These are phyloP conservation scores for Yamadazyma conglobata DNA, from an alignment of 1,139 yeast genomes.

Conservation along the genomic window DNA sequence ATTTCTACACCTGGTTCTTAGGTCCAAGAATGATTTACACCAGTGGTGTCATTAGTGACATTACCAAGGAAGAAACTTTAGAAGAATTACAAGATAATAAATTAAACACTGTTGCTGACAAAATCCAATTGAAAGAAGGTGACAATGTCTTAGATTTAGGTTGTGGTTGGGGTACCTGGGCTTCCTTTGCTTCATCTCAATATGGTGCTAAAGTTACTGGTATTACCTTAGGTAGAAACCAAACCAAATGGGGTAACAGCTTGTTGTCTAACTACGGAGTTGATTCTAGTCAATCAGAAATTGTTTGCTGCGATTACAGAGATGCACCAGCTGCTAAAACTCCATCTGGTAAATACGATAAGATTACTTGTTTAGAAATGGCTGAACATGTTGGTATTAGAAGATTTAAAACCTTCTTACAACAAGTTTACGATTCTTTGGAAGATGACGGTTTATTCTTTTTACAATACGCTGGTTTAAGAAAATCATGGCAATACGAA, in stretches of 20 bases:
- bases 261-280: slow-evolving; percentile 70
- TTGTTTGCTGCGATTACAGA: slow-evolving; percentile 85
- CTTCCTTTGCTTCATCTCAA: slow-evolving; percentile 77
- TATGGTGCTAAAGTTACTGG: slow-evolving; percentile 89
- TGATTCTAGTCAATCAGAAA: slow-evolving; percentile 62
- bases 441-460: slow-evolving; percentile 89
- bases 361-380: slow-evolving; percentile 91
- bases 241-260: slow-evolving; percentile 84
- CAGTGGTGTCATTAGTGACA: slow-evolving; percentile 78
- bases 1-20: slow-evolving; percentile 88
- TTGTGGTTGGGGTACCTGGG: slow-evolving; percentile 96
- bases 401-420: slow-evolving; percentile 69
- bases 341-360: slow-evolving; percentile 66
- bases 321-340: slow-evolving; percentile 73
- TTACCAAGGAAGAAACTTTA: slow-evolving; percentile 66
- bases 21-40: slow-evolving; percentile 96
- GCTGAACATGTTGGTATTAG: slow-evolving; percentile 96
- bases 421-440: slow-evolving; percentile 79
- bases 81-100: slow-evolving; percentile 91
- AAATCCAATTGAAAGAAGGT: slow-evolving; percentile 69
- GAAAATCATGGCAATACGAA: slow-evolving; percentile 94
- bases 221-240: slow-evolving; percentile 84
- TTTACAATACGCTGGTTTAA: slow-evolving; percentile 86
- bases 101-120: slow-evolving; percentile 82
- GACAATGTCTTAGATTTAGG: slow-evolving; percentile 82